Base-by-base conservation (phyloP, 495 filamentous ascomycete genomes). In the Saxophila tyrrhenica region DNA sequence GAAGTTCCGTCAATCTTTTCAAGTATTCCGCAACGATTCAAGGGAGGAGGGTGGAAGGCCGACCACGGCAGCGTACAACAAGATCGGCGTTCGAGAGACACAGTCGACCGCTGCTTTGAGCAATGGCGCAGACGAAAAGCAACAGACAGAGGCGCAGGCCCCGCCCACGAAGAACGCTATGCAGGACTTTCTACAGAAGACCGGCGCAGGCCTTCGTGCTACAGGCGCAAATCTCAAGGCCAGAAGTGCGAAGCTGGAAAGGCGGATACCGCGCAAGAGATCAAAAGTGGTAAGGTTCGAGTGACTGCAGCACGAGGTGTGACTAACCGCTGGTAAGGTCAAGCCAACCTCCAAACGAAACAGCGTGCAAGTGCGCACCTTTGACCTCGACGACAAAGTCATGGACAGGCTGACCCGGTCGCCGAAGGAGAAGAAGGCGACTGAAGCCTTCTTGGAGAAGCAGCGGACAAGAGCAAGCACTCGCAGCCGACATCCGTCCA, bases 351-450 rank as follows among this genome's bases (percentile, higher is more conserved):
- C 55, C 11, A 52, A 58, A 29, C 55, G 55, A 19, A 51, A 57
- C 29, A 57, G 54, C 49, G 21, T 29, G 3, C 45, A 48, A 22
- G 41, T 44, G 5, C 41, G 41, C 16, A 44, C 41, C 19, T 41
- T 61, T 35, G 58, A 61, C 39, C 56, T 61, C 38, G 48, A 48
- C n/a, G 54, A 57, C 39, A 48, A 61, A 8, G 58, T 57, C 11
- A 21, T 61, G 13, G 54, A 61, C 46, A 19, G 41, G 3, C 48
- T 61, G 25, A 51, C 52, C 42, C 48, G 58, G 8, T 42, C 43
- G 39, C 29, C 42, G 16, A 15, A 35, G 19, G 29, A 29, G 23
- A 57, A 47, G 39, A 57, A 48, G 17, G 56, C 57, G 16, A 44
- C 47, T 3, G 25, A 45, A 2, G 23, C 42, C 19, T 61, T 61